Evolutionary conservation across 2,329 filamentous ascomycete genomes (phyloP), one percentile per base, ranked within the genome.

Genomic region (Boeremia exigua): DNA sequence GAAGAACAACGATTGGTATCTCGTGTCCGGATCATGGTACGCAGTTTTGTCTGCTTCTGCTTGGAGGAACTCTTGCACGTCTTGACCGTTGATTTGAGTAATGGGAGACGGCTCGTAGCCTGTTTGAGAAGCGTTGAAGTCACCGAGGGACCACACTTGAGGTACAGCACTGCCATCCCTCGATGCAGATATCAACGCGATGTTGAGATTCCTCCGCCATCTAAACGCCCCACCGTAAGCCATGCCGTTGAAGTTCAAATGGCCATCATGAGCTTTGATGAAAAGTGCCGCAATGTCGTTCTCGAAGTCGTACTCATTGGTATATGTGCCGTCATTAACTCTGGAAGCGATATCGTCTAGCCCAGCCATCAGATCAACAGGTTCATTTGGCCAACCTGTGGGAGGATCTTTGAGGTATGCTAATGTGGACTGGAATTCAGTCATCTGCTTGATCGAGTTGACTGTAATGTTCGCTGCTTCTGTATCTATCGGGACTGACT

Each of bases 221-320:
- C 59, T 55, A 53, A 77, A 78, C 1, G 71, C 66, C 9, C 75
- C 72, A 14, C 72, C 66, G 33, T 74, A 71, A 19, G 66, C 65
- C 56, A 69, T 68, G 6, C 77, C 75, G 27, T 75, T 72, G 28
- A 71, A 72, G 2, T 63, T 69, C n/a, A 79, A 48, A 59, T 71
- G 73, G 0, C 73, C 73, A 50, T 75, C 73, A 36, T 74, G 69
- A 7, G 69, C 71, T 53, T 72, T 72, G 43, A 60, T 56, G 9
- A 75, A 44, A 25, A 75, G 55, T 1, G 51, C 51, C 9, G 72
- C 67, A 49, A 75, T 73, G 33, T 73, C 77, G 15, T 59, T 61
- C 58, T 80, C 76, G 25, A 79, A 77, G 36, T 78, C 77, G 48
- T 73, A 79, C 53, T 79, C 76, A 44, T 75, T 78, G 6, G 57